Percentiles rank a stretch among this genome's conserved stretches.
These are phyloP conservation scores for Erysimum pusillum DNA, from an alignment of 441 rosid species.

Conservation along the genomic window DNA sequence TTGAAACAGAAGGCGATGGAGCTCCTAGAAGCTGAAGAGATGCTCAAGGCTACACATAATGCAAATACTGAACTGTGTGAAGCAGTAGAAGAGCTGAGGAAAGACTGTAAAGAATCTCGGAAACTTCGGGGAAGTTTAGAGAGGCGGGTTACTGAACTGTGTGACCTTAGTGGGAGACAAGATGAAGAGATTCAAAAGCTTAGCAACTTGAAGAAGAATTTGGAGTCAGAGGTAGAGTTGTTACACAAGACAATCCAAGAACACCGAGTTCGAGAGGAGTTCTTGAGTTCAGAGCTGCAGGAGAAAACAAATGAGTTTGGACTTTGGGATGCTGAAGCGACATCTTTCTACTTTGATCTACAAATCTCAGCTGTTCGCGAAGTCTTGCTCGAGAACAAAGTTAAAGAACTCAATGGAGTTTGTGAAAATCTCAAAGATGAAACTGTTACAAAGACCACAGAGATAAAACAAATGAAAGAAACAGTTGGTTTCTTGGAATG, in stretches of 20 bases:
- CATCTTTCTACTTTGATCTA: conserved; percentile 77
- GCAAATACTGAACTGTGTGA: conserved; percentile 66
- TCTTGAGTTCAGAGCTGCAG: conserved; percentile 68
- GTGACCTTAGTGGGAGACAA: conserved; percentile 55
- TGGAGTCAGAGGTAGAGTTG: conserved; percentile 62
- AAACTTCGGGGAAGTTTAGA: conserved; percentile 53
- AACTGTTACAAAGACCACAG: conserved; percentile 53
- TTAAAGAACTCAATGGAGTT: conserved; percentile 64
- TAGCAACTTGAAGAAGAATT: conserved; percentile 56
- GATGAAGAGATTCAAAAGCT: conserved; percentile 67
- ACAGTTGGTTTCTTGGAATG: conserved; percentile 62
- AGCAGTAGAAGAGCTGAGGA: conserved; percentile 75
- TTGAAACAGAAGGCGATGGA: conserved; percentile 68
- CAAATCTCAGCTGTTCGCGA: conserved; percentile 74
- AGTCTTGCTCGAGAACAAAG: conserved; percentile 76
- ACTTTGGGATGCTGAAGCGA: conserved; percentile 83
- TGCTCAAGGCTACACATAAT: conserved; percentile 70
- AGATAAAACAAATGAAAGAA: conserved; percentile 64
- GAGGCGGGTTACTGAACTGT: conserved; percentile 58
- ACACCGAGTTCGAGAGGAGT: conserved; percentile 66
- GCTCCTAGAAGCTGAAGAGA: conserved; percentile 74
- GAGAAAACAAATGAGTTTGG: conserved; percentile 76
- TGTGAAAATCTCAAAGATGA: conserved; percentile 65
- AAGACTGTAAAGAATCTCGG: conserved; percentile 65
- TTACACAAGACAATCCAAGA: conserved; percentile 68